These are phyloP conservation scores for Saccharomycopsis hybrid DNA, from an alignment of 1,139 yeast genomes.

Conservation along the genomic window DNA sequence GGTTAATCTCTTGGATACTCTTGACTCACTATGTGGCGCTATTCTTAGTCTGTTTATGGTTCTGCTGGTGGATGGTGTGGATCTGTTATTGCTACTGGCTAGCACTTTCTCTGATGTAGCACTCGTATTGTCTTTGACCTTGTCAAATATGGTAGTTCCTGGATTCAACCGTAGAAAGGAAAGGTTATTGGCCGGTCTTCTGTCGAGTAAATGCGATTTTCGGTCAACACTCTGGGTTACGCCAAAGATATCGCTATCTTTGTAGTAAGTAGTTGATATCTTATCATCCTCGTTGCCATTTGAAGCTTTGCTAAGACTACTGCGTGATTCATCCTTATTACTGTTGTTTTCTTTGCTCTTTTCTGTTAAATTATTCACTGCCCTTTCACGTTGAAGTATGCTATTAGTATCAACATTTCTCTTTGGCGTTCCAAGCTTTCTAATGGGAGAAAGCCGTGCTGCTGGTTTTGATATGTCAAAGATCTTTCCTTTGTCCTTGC, in stretches of 20 bases:
- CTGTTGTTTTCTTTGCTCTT: too few relatives aligned
- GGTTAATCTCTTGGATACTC: constrained; percentile 5
- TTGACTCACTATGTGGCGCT: constrained; percentile 15
- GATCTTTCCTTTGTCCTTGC: background rate
- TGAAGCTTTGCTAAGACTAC: too few relatives aligned
- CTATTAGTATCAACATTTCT: background rate
- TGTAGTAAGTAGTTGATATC: background rate
- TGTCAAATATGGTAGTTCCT: too few relatives aligned
- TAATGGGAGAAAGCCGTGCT: constrained; percentile 8
- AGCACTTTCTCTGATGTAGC: too few relatives aligned
- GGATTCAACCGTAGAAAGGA: too few relatives aligned
- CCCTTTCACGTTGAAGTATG: too few relatives aligned
- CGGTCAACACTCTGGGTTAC: constrained; percentile 14
- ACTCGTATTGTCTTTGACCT: too few relatives aligned
- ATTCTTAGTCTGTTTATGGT: background rate
- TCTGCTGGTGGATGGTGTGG: background rate
- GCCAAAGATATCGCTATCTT: background rate
- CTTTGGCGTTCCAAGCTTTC: constrained; percentile 10
- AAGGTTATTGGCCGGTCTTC: too few relatives aligned
- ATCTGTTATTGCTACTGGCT: too few relatives aligned
- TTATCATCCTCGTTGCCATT: too few relatives aligned
- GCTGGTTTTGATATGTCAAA: constrained; percentile 16
- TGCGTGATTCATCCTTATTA: too few relatives aligned
- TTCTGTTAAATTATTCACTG: too few relatives aligned
- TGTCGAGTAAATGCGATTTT: background rate